Conservation (phyloP, 176 grass and related monocot genomes). For the Paspalum vaginatum region DNA sequence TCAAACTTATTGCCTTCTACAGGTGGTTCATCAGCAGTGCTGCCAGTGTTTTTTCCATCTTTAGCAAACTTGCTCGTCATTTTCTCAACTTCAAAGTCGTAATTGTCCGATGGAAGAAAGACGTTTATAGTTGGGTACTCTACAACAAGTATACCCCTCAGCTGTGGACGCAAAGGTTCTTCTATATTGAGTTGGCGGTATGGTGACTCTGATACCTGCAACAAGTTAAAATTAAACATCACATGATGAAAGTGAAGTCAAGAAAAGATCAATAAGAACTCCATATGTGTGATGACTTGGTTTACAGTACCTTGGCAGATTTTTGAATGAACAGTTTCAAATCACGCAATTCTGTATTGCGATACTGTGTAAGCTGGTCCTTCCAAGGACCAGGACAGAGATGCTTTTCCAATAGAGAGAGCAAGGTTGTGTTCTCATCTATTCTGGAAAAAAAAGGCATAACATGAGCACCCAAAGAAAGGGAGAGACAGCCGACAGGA, state of each 20-base stretch:
- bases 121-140: slow-evolving; percentile 85
- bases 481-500: neutral
- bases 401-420: slow-evolving; percentile 73
- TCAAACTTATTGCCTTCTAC: slow-evolving; percentile 59
- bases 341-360: slow-evolving; percentile 53
- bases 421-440: slow-evolving; percentile 66
- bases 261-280: slow-evolving; percentile 9
- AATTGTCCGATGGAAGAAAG: slow-evolving; percentile 73
- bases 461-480: slow-evolving; percentile 24
- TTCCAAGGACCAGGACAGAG: slow-evolving; percentile 83
- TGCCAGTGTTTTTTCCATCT: slow-evolving; percentile 26
- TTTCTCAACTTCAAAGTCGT: slow-evolving; percentile 70
- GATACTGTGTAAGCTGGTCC: slow-evolving; percentile 71
- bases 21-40: slow-evolving; percentile 12
- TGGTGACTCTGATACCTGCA: slow-evolving; percentile 61
- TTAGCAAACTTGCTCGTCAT: slow-evolving; percentile 26
- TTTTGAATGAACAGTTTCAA: slow-evolving; percentile 86
- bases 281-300: slow-evolving; percentile 20
- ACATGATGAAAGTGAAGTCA: slow-evolving; percentile 3
- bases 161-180: slow-evolving; percentile 59
- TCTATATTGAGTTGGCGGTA: slow-evolving; percentile 60
- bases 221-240: slow-evolving; percentile 14
- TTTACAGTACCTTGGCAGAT: slow-evolving; percentile 64
- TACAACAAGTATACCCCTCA: slow-evolving; percentile 60
- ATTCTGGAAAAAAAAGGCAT: slow-evolving; percentile 60